Evolutionary conservation across 2,329 filamentous ascomycete species (phyloP), one percentile per base, ranked within the genome.

Genomic region (Thielaviopsis musarum): DNA sequence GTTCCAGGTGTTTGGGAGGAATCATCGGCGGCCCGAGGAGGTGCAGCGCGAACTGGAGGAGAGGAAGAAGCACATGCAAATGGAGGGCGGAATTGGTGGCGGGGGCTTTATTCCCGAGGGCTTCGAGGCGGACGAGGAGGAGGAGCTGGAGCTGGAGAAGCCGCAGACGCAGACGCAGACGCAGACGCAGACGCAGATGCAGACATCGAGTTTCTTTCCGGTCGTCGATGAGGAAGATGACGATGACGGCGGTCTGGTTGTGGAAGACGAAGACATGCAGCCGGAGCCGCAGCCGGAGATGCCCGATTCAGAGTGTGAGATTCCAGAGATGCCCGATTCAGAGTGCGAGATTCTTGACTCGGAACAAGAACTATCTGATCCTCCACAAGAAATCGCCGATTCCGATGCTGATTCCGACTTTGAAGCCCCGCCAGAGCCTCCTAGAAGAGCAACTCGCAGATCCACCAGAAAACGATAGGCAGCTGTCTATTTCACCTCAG

Each of bases 61-160:
- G 4, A 62, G 67, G 21, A 67, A 69, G 1, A 73, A 77, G 9
- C 77, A 78, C 30, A 34, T 34, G 30, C 30, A 34, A 7, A 34
- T 34, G 61, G 76, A 79, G 12, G 77, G 78, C 61, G 76, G 80
- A 10, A 76, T 76, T 72, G 81, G 74, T 0, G 82, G 82, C 0
- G 82, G 82, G 6, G 26, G 26, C 0, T 85, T 85, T 64, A 67
- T 85, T 9, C 80, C 77, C 0, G 79, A 81, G 60, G 79, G 76
- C 1, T 77, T 74, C 56, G 75, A 80, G 28, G 73, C 76, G 49
- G 76, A 75, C 19, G 74, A 74, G 15, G 70, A 70, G 5, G 70
- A 68, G n/a, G 74, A 74, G 15, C 69, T 70, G 5, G 57, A 15
- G 59, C 61, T 7, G 62, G 63, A 4, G 65, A 67, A 2, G 41